Evolutionary conservation across 352 stramenopile genomes (phyloP), one percentile per base, ranked within the genome.

Genomic region (Elongisporangium senticosum): DNA sequence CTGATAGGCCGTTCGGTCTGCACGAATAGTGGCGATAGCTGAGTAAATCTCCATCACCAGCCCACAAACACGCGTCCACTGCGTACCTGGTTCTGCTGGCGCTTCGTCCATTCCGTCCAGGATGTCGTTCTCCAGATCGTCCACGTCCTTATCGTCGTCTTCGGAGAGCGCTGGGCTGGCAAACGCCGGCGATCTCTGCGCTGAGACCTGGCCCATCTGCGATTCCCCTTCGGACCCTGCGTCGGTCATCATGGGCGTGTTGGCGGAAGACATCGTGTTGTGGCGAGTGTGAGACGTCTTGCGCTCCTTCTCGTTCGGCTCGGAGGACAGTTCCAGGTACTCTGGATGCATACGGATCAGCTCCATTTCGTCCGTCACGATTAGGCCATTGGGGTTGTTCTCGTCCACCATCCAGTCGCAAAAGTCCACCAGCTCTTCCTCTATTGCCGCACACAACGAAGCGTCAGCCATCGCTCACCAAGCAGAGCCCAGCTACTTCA

Each of bases 401-500:
- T 83, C 80, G 56, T 91, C 80, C 20, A 79, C 67, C 86, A 95
- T 95, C 83, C 84, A 95, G 58, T 93, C 83, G 60, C 84, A 89
- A 37, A 86, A 95, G 56, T 93, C 84, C 28, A 95, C 86, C 8
- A 95, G 68, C 53, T 95, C 86, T 66, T 93, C 83, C 49, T 93
- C 75, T 82, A 49, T 4, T 19, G 17, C 10, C 10, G 5, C 28
- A 39, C 6, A 39, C 7, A 39, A 39, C 28, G 10, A 2, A 39
- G 10, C 3, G 10, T 39, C 6, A 39, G 7, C 10, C 7, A 39
- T 11, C 7, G 28, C 3, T 5, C 7, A 39, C 28, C 10, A 39
- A 11, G 28, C 28, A 8, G 10, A 39, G 28, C 28, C 7, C 28
- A 39, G 28, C 28, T 39, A 39, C 7, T 13, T 39, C 3, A 39